Base-by-base conservation (phyloP, 139 green algal genomes). In the Micractinium conductrix region DNA sequence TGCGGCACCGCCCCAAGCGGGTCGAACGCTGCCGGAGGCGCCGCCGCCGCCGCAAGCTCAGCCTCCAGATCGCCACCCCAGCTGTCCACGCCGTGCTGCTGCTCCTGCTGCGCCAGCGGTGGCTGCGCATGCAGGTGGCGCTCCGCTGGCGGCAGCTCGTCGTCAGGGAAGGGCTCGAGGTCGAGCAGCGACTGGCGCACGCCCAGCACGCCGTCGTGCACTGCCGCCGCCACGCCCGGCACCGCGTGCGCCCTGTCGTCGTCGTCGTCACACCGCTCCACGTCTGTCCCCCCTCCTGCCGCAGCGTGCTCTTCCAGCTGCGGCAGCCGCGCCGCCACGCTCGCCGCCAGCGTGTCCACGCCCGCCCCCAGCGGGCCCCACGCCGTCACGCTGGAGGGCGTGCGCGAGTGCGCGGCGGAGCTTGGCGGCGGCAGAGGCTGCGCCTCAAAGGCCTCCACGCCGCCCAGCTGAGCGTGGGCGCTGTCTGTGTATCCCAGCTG, bases 161-260 rank as follows among this genome's bases (percentile, higher is more conserved):
- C 65, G 7, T 65, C 74, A 24, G 76, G 62, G 10, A 82, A 14
- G 5, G 76, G 76, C 58, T 82, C 76, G 12, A 82, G n/a, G 21
- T 82, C 76, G 1, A 82, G 33, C 38, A 82, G 76, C 8, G 76
- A 73, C 58, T 82, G 76, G 5, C 37, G 76, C 76, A 82, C 76
- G 3, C 76, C 76, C 76, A 82, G 58, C 58, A 71, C 42, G 38
- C 76, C 76, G 58, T 82, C 76, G 26, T 82, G 76, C 28, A 73
- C 33, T 38, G 55, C 76, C 12, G 76, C 42, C 40, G 40, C 38
- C 55, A 82, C 76, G 38, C 76, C 76, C 21, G 76, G 55, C 58
- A 82, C 76, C 38, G 76, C 58, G 37, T 82, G 76, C 26, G 76
- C 76, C 30, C 58, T 42, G 4, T 82, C 76, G 2, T 82, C 62